Base-by-base conservation (phyloP, 306 rosid genomes). In the Cicer cuneatum region DNA sequence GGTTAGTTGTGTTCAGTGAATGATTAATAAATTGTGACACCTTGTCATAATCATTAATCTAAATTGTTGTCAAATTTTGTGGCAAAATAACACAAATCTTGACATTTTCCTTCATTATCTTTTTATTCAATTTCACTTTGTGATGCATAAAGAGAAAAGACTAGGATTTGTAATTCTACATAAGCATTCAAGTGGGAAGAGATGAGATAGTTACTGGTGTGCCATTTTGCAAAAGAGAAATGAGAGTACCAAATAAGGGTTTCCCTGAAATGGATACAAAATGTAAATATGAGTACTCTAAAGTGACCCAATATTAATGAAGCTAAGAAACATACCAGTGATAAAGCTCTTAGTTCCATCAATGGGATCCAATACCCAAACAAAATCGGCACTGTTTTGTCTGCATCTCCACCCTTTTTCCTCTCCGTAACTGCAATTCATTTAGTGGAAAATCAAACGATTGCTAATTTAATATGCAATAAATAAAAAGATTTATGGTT, bases 271-370 rank as follows among this genome's bases (percentile, higher is more conserved):
- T 66, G 75, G 69, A 77, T 1, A 62, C 71, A 78, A 54, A 51
- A 43, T 53, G 54, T 35, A 72, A 74, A 7, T 46, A 51, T 29
- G 15, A 10, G 24, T 61, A 72, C 59, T 76, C 39, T 35, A 10
- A 10, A 19, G 14, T 56, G 42, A 41, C 10, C 9, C 13, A 29
- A 54, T 2, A 41, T 33, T 1, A 35, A 52, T 7, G 66, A 53
- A 15, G 24, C 35, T 12, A 66, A 77, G 66, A 58, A 71, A 33
- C 65, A 66, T 87, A 94, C 98, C 97, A 63, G 97, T 94, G 40
- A 94, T 90, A 49, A 91, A 94, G 71, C 98, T 94, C 82, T 90
- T 94, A 60, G 97, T 94, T 66, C 98, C 98, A 80, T 94, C 98
- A 15, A 91, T 91, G 6, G 97, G 98, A 83, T 94, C 98, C 61